phyloP scores from a whole-genome alignment of 805 yeast species.

The Tetrapisispora iriomotensis region DNA sequence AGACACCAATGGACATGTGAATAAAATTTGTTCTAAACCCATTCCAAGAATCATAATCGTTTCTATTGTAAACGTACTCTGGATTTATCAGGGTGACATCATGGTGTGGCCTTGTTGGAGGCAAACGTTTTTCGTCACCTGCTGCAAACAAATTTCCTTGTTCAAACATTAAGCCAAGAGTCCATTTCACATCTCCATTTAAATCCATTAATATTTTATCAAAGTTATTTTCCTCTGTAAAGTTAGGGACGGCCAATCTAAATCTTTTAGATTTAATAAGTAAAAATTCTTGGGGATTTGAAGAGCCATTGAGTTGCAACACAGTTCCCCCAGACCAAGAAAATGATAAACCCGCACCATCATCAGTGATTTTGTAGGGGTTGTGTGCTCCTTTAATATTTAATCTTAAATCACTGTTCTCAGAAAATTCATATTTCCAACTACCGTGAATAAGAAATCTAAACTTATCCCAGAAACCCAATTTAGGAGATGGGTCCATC shows the following conservation, averaged over 20 bases:
- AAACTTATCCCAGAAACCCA: constrained; percentile 68
- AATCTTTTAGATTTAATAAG: constrained; percentile 47
- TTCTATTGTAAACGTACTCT: constrained; percentile 30
- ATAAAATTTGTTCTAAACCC: constrained; percentile 56
- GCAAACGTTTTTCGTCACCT: constrained; percentile 35
- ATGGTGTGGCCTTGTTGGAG: constrained; percentile 50
- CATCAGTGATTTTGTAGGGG: constrained; percentile 50
- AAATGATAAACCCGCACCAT: constrained; percentile 54
- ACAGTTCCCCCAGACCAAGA: constrained; percentile 50
- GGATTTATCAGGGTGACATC: constrained; percentile 55
- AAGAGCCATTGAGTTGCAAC: constrained; percentile 42
- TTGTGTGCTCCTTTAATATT: constrained; percentile 52
- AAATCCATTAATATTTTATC: constrained; percentile 50
- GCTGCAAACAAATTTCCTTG: constrained; percentile 36
- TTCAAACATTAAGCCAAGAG: constrained; percentile 64
- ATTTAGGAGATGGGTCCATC: constrained; percentile 48
- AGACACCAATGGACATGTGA: constrained; percentile 40
- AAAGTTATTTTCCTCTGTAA: constrained; percentile 22
- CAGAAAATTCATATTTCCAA: constrained; percentile 37
- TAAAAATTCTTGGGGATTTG: constrained; percentile 40
- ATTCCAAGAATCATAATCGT: constrained; percentile 48
- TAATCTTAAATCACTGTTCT: constrained; percentile 42
- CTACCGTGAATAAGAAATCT: constrained; percentile 47
- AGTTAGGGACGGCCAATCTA: constrained; percentile 44
- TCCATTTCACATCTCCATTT: constrained; percentile 66